Evolutionary conservation across 2,329 filamentous ascomycete species (phyloP), one percentile per base, ranked within the genome.

Genomic region (Stylonectria norvegica): DNA sequence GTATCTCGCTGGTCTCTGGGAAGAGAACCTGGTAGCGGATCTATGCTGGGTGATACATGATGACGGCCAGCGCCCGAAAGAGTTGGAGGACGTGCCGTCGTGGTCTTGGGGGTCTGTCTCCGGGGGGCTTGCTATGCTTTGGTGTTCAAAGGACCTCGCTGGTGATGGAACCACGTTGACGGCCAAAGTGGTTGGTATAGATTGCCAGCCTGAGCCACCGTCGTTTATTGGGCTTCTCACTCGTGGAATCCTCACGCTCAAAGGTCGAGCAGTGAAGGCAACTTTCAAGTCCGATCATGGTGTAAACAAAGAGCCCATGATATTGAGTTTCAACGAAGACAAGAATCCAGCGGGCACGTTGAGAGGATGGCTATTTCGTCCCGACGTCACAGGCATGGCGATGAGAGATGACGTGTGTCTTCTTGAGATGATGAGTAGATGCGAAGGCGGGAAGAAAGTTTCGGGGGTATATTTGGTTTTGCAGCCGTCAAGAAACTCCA

Each of bases 71-170:
- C 34, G 48, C 6, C 42, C 45, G 5, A 20, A 37, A 5, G 42
- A 48, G 27, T 29, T 46, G 18, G n/a, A 22, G n/a, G 15, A n/a
- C 5, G 31, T 43, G 10, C 46, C 46, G 1, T 49, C 46, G n/a
- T 49, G 46, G 46, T 49, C 46, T 2, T 49, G 46, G 46, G 43
- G 36, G 5, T 49, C 46, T 7, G 46, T 48, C 31, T 30, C 33
- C 2, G 45, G 45, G 11, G 43, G 40, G 5, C 22, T 49, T 20
- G 46, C 40, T 6, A 38, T 36, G 9, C 20, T 46, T 17, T 47
- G 40, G 37, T 49, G 46, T 20, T 37, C 43, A 17, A 42, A 40
- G 18, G 37, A 36, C 5, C 29, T 49, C 10, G 35, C 39, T 3
- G 40, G 43, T 16, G 22, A 37, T 4, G 29, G 25, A 11, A 30